Percentiles rank a stretch among this genome's conserved stretches.
phyloP scores from a whole-genome alignment of 2,329 filamentous ascomycete species.

The Knufia petricola region DNA sequence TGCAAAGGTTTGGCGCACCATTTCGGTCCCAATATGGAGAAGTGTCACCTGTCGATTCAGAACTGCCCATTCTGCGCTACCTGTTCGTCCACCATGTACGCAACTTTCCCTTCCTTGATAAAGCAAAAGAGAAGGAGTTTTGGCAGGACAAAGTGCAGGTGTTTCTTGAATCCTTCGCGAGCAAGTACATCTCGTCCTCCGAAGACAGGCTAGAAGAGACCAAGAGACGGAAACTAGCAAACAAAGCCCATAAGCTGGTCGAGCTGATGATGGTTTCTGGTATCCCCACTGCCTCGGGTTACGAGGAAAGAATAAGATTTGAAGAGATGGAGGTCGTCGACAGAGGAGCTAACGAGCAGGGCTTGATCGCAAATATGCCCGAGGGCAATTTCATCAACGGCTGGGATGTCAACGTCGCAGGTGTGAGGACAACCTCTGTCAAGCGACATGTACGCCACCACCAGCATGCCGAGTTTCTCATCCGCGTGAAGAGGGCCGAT shows the following conservation, averaged over 20 bases:
- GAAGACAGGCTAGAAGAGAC: conserved; percentile 94
- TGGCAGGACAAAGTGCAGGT: conserved; percentile 98
- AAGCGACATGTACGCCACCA: conserved; percentile 85
- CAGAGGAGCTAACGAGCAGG: conserved; percentile 80
- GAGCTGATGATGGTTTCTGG: conserved; percentile 99
- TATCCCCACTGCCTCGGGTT: conserved; percentile 87
- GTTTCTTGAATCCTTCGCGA: conserved; percentile 93
- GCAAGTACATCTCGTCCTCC: conserved; percentile 92
- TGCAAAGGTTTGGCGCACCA: conserved; percentile 89
- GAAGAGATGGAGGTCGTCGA: conserved; percentile 96
- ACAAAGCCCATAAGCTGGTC: conserved; percentile 89
- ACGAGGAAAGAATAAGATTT: conserved; percentile 94
- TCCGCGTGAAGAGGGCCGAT: conserved; percentile 71
- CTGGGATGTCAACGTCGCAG: conserved; percentile 94
- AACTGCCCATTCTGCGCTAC: conserved; percentile 84
- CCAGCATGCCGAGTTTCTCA: conserved; percentile 85
- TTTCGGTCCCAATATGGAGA: conserved; percentile 90
- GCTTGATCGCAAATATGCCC: conserved; percentile 74
- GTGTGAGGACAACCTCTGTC: conserved; percentile 67
- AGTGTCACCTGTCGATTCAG: conserved; percentile 84
- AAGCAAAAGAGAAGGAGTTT: conserved; percentile 96
- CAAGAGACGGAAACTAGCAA: conserved; percentile 81
- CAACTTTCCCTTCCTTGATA: conserved; percentile 94
- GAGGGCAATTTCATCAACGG: conserved; percentile 89
- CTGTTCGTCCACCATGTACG: conserved; percentile 98